Base-by-base conservation (phyloP, 257 asterid species). In the Scutellaria barbata region DNA sequence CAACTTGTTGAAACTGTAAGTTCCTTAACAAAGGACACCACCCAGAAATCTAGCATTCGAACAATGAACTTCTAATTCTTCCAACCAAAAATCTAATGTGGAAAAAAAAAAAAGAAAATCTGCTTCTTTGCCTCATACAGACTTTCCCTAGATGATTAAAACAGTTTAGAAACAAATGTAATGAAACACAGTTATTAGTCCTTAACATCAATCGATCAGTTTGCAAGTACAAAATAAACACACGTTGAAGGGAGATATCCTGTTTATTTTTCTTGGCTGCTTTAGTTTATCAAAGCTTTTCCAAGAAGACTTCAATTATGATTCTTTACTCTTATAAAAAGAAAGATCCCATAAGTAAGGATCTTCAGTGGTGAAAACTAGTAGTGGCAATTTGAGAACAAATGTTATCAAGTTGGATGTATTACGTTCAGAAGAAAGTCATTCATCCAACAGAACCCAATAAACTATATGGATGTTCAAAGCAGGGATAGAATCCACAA, bases 1-100 rank as follows among this genome's bases (percentile, higher is more conserved):
- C 73, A 50, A 18, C 56, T 47, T 50, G 20, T 63, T 63, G 8
- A 64, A n/a, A 70, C 4, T 11, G 17, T 55, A 42, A 68, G 47
- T 54, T 55, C 45, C 61, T 52, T 41, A 33, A 37, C 16, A 63
- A 41, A 9, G 39, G 47, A 40, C 1, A 62, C 7, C 58, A 18
- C 14, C 72, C 35, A 45, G 35, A 73, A 25, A 68, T 22, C n/a
- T 16, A 66, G 40, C 18, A 45, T 37, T 25, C 7, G 25, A 22
- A 47, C 18, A 39, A 61, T 20, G 39, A 53, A 43, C 57, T 62
- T 8, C 30, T 54, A 37, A 0, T 17, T 53, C 40, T 12, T 52
- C 73, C 42, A 7, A 33, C 46, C 41, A 47, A 65, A 8, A 25
- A 12, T 30, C 35, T 4, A 4, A 30, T 30, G 2, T 3, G 35